Conservation (phyloP, 805 yeast species). For the Yamadazyma kitorensis region DNA sequence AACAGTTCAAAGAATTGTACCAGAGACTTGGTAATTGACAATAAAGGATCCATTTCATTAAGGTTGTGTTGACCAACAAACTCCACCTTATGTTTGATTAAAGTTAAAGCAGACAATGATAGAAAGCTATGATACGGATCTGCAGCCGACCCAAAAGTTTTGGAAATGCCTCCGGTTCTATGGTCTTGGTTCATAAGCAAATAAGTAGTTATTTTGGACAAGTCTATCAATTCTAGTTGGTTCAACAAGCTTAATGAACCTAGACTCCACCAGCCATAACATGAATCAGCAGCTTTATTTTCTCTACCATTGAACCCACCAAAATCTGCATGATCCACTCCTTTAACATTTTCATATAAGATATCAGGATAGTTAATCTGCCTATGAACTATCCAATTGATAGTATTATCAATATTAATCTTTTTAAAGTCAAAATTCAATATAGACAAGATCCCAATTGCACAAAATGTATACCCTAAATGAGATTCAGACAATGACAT, state of each 20-base stretch:
- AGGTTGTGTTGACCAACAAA: conserved; percentile 12
- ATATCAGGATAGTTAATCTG: conserved; percentile 46
- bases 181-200: conserved; percentile 55
- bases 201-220: conserved; percentile 39
- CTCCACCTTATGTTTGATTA: conserved; percentile 13
- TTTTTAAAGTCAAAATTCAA: conserved; percentile 22
- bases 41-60: conserved; percentile 22
- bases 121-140: conserved; percentile 70
- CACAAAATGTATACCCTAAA: conserved; percentile 87
- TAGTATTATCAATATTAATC: conserved; percentile 30
- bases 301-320: conserved; percentile 88
- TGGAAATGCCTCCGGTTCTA: conserved; percentile 75
- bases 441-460: conserved; percentile 57
- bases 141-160: conserved; percentile 59
- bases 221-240: conserved; percentile 32
- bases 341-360: conserved; percentile 24
- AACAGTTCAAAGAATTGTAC: conserved; percentile 7
- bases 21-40: conserved; percentile 23
- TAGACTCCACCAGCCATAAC: conserved; percentile 83
- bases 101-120: conserved; percentile 45
- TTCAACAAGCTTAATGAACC: conserved; percentile 52
- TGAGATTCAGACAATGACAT: conserved; percentile 61
- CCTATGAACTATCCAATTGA: conserved; percentile 61
- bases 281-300: conserved; percentile 82
- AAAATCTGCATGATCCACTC: conserved; percentile 41